Base-by-base conservation (phyloP, 495 filamentous ascomycete genomes). In the Penicillium soppii region DNA sequence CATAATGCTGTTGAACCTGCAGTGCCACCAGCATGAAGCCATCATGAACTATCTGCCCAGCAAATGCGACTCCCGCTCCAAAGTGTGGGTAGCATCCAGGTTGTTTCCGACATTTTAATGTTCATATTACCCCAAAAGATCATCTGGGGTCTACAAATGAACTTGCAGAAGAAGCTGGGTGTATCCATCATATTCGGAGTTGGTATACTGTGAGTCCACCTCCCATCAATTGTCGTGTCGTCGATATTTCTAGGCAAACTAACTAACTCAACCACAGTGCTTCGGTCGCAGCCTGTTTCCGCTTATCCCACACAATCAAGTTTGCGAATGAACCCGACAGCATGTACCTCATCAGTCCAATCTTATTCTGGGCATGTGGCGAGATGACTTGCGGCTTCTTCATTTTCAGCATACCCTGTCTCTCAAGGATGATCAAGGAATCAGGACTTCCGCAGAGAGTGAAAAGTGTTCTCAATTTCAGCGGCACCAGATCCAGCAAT, bases 151-250 rank as follows among this genome's bases (percentile, higher is more conserved):
- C 49, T 76, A 36, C 59, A 67, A 17, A 61, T 79, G 43, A 65
- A 54, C 22, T 48, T 60, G 32, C 52, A 54, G 16, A 71, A 74
- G 41, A 74, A 69, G 42, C n/a, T 72, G 22, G 73, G 72, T 6
- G 47, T 79, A 5, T 74, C 69, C 1, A 43, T 72, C 19, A 68
- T 79, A 44, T 69, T 79, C 46, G 66, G 69, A 20, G 47, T 69
- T 20, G 74, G 74, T 36, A 43, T 71, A 33, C 41, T 71, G 71
- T 74, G 32, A 61, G 71, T 52, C 36, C 13, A 19, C 17, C 22
- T 21, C 39, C 19, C 16, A 50, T 30, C 17, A 4, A 2, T n/a
- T n/a, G n/a, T n/a, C n/a, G n/a, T n/a, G n/a, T n/a, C n/a, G n/a
- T 21, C n/a, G 22, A 25, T 29, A 42, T 21, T 29, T 12, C 16